phyloP scores from a whole-genome alignment of 2,329 filamentous ascomycete species.

The Penicillium sp. region DNA sequence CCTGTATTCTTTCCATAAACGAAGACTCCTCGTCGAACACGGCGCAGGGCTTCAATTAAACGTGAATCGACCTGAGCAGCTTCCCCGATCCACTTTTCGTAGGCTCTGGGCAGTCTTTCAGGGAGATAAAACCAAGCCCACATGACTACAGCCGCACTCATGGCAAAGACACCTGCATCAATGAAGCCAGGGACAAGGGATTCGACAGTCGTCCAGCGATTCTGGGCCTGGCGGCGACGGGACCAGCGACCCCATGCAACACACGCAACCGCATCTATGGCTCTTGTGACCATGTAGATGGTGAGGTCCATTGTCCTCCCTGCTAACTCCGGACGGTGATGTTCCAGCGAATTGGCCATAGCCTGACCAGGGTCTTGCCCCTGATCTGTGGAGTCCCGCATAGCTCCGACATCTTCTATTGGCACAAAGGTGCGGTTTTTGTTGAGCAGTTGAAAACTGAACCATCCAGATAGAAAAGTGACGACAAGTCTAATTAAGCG shows the following conservation, averaged over 20 bases:
- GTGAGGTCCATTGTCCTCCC: slow-evolving; percentile 79
- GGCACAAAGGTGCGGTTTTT: slow-evolving; percentile 27
- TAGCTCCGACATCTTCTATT: slow-evolving; percentile 7
- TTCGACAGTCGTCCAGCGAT: slow-evolving; percentile 40
- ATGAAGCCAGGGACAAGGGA: slow-evolving; percentile 44
- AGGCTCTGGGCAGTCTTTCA: slow-evolving; percentile 65
- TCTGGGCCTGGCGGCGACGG: slow-evolving; percentile 29
- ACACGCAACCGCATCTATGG: slow-evolving; percentile 67
- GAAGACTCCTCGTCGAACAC: slow-evolving; percentile 61
- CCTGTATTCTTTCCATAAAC: slow-evolving; percentile 72
- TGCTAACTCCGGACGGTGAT: slow-evolving; percentile 46
- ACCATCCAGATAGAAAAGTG: slow-evolving; percentile 49
- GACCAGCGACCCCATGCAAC: slow-evolving; percentile 59
- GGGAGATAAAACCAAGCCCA: slow-evolving; percentile 84
- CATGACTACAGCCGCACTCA: slow-evolving; percentile 75
- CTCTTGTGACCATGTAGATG: slow-evolving; percentile 70
- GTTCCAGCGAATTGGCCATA: slow-evolving; percentile 10
- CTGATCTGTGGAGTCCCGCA: slow-evolving; percentile 3
- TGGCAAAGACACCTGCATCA: slow-evolving; percentile 70
- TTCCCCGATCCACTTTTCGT: slow-evolving; percentile 77
- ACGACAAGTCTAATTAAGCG: slow-evolving; percentile 43
- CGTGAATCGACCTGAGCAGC: slow-evolving; percentile 72
- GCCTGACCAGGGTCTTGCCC: slow-evolving; percentile 2
- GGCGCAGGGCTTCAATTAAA: slow-evolving; percentile 70
- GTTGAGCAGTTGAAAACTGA: slow-evolving; percentile 51